Evolutionary conservation across 306 rosid genomes (phyloP), one percentile per base, ranked within the genome.

Genomic region (Lathyrus tuberosus): DNA sequence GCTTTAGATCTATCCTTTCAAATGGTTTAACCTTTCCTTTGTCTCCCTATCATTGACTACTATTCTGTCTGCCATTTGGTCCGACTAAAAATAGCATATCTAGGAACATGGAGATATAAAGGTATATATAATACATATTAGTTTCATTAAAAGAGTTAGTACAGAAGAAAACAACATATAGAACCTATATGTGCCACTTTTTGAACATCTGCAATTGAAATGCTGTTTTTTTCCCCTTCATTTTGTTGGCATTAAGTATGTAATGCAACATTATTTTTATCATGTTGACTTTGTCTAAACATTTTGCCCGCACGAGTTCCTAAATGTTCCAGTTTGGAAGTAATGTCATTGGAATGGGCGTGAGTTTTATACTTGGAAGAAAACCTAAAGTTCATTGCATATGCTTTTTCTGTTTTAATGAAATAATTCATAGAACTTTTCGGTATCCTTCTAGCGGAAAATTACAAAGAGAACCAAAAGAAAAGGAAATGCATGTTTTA

Each of bases 311-410:
- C 28, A 13, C 38, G 1, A 53, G 57, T 51, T 54, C 30, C 67
- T 42, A 15, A 53, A 9, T 42, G 61, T n/a, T 58, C 35, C 15
- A 43, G 38, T 44, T 31, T 20, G n/a, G 60, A 67, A 57, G 51
- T 65, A 28, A 44, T 66, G 26, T 56, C 18, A 43, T 44, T 33
- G 31, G 49, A 44, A 35, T 14, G 6, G 10, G 18, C n/a, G 53
- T 38, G 49, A 43, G 11, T 11, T 53, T 41, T 13, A 7, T 75
- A 68, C 62, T 35, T 75, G 10, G 3, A 43, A 18, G 35, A 18
- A 66, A 56, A 42, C 30, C 15, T 5, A 10, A 33, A 35, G 5
- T 43, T 47, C 3, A 47, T 35, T 59, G 46, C 1, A 3, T 24
- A 14, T 33, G 6, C 65, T 0, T 57, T 20, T 33, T 63, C 9